Base-by-base conservation (phyloP, 345 rosid genomes). In the Rhodomyrtus tomentosa region DNA sequence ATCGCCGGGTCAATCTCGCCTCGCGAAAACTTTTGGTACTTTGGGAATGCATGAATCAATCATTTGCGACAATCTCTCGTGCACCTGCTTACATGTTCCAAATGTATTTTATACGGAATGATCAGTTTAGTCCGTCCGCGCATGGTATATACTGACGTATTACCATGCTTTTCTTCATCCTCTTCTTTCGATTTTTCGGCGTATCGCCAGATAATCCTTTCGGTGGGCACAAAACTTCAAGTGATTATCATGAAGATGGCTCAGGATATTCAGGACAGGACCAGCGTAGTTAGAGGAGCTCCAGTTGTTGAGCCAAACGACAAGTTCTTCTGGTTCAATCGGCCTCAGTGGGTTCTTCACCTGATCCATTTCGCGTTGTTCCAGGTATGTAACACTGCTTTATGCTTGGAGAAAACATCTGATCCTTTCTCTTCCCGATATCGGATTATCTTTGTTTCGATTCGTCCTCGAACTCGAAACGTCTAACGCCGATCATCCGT, bases 171-270 rank as follows among this genome's bases (percentile, higher is more conserved):
- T 18, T 18, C 56, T 53, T 32, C 10, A 29, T 32, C 10, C 49
- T 12, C 45, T 6, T 80, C 16, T 11, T 54, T 79, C 29, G 55
- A 11, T n/a, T 32, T 10, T 3, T 79, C 50, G 82, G 81, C 55
- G 74, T 42, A 24, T 16, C 5, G 42, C 22, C 88, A 93, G 95
- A 91, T 93, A 85, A 90, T 93, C 20, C 86, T 93, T 0, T 18
- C 87, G 32, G 93, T 93, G 84, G 95, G 92, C 20, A 88, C 93
- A 56, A 93, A 91, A 53, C 92, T 93, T n/a, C 91, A 91, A 74
- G 88, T 91, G 16, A 90, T 90, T 2, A 90, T 93, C 50, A 88
- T 90, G 92, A 93, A 91, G 38, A 90, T 93, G 95, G 93, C 95
- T 20, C 85, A 90, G 62, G 87, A 90, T 86, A 84, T 90, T 79